phyloP scores from a whole-genome alignment of 2,329 filamentous ascomycete species.

The Ophiosphaerella narmari region DNA sequence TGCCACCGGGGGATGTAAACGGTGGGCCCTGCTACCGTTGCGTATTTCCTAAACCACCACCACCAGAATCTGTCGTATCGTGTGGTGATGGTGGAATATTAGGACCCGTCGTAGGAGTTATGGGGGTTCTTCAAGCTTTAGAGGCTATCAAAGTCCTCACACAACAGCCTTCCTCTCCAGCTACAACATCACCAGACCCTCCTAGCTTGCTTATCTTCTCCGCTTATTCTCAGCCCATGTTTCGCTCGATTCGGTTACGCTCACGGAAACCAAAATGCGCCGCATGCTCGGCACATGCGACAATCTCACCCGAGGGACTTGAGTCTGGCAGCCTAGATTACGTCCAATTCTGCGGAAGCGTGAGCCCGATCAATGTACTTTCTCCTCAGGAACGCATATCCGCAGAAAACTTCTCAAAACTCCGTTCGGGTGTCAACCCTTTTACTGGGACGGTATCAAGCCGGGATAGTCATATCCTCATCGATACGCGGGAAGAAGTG shows the following conservation, averaged over 20 bases:
- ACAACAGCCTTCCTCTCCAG: constrained; percentile 25
- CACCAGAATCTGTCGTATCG: constrained; percentile 77
- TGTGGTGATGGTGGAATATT: constrained; percentile 94
- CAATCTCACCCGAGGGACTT: constrained; percentile 67
- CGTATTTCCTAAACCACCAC: constrained; percentile 86
- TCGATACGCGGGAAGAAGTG: constrained; percentile 84
- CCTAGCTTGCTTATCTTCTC: constrained; percentile 60
- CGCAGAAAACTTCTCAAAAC: constrained; percentile 61
- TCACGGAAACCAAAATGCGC: constrained; percentile 72
- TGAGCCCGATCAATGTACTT: constrained; percentile 61
- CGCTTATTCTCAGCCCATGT: constrained; percentile 59
- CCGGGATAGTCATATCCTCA: constrained; percentile 59
- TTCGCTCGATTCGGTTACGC: constrained; percentile 77
- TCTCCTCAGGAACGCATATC: constrained; percentile 69
- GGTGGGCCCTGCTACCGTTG: constrained; percentile 92
- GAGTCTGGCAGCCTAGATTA: constrained; percentile 75
- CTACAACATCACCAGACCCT: constrained; percentile 23
- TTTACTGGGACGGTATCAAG: constrained; percentile 37
- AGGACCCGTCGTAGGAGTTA: constrained; percentile 87
- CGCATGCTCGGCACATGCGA: constrained; percentile 70
- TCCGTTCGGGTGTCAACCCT: constrained; percentile 38
- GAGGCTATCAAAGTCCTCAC: constrained; percentile 86
- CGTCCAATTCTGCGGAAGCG: constrained; percentile 78
- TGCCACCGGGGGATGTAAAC: constrained; percentile 58
- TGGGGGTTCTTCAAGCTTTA: constrained; percentile 90